Base-by-base conservation (phyloP, 805 yeast species). In the Candida orba region DNA sequence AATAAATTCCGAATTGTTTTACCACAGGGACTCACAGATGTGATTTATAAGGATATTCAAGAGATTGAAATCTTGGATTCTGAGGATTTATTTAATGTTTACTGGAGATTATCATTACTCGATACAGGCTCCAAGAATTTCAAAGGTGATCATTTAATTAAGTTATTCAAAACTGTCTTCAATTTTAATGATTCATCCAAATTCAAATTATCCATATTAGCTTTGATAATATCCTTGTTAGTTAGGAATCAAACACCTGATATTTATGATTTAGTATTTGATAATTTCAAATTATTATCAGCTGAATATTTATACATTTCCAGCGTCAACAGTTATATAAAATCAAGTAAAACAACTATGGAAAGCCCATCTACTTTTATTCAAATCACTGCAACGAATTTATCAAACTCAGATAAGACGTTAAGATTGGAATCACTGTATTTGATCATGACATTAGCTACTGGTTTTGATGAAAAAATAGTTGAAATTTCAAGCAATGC, bases 91-190 rank as follows among this genome's bases (percentile, higher is more conserved):
- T 55, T 64, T 23, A 72, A 72, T 6, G 52, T 75, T 6, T 72
- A 72, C 52, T 79, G 85, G 84, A 71, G 77, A 56, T 49, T 75
- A 13, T 49, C 67, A 2, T 49, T 79, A 15, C 53, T 78, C 33
- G 67, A 62, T 34, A 53, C 64, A 49, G 62, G 71, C 7, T 51
- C 65, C 14, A 33, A 24, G 18, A 55, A 56, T n/a, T 47, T 57
- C 5, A 53, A 63, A 20, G 53, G 56, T 31, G 42, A 44, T 1
- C 14, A 29, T 1, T 33, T 56, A 27, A 20, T 43, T 9, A 18
- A 40, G 2, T 6, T 50, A 13, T 30, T 48, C 22, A 17, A 34
- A 4, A 33, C 15, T 12, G 31, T 49, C 17, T 31, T 40, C 4
- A 8, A n/a, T 2, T 32, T 41, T 5, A 36, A 44, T 8, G 35